Conservation (phyloP, 805 yeast genomes). For the Scheffersomyces amazonensis region DNA sequence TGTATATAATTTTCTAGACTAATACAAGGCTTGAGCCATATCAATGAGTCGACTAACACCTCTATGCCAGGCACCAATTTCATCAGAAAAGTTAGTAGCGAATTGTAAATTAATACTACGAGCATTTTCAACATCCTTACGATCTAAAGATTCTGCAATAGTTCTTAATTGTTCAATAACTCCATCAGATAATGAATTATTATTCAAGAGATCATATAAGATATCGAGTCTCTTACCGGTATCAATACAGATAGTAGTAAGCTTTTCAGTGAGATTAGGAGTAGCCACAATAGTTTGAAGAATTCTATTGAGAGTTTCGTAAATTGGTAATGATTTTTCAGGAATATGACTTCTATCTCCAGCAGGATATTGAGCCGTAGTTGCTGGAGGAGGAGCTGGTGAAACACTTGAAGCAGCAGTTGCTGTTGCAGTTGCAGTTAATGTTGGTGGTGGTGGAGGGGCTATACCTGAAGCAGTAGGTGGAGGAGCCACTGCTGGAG, state of each 20-base stretch:
- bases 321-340: conserved; percentile 54
- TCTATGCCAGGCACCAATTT: conserved; percentile 87
- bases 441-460: conserved; percentile 1
- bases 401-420: conserved; percentile 10
- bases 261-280: conserved; percentile 74
- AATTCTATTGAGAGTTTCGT: conserved; percentile 50
- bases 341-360: conserved; percentile 74
- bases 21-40: conserved; percentile 50
- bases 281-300: conserved; percentile 61
- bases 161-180: conserved; percentile 52
- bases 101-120: conserved; percentile 52
- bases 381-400: conserved; percentile 21
- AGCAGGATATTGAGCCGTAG: conserved; percentile 40
- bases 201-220: conserved; percentile 75
- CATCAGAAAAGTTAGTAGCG: conserved; percentile 61
- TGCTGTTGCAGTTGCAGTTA: conserved; percentile 10
- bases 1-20: conserved; percentile 4
- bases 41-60: conserved; percentile 87
- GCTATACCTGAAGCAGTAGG: conserved; percentile 9
- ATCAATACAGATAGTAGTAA: conserved; percentile 69
- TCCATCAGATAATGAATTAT: conserved; percentile 60
- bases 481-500: conserved; percentile 17
- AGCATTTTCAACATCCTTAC: conserved; percentile 60
- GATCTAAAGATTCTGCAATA: conserved; percentile 49
- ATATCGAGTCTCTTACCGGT: conserved; percentile 78